These are phyloP conservation scores for Candida rishiriensis DNA, from an alignment of 805 yeast species.

Conservation along the genomic window DNA sequence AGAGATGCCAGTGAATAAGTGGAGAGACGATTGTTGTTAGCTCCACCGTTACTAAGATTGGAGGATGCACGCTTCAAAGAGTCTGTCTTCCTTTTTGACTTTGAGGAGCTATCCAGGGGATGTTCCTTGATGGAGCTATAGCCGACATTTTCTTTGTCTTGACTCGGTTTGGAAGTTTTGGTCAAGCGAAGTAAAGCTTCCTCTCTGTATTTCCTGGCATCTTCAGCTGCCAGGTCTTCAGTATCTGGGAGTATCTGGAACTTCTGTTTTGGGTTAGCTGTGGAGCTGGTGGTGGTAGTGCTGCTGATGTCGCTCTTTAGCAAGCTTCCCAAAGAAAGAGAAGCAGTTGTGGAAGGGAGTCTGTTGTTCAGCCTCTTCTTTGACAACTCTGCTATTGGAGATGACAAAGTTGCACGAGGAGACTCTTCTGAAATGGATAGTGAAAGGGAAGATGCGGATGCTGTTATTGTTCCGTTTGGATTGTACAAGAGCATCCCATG, in stretches of 20 bases:
- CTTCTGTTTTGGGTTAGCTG: neutral
- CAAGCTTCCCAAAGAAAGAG: conserved; percentile 14
- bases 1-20: conserved; percentile 14
- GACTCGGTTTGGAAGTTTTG: neutral
- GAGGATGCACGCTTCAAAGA: conserved; percentile 1
- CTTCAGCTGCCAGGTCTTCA: neutral
- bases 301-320: conserved; percentile 6
- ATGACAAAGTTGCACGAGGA: neutral
- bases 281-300: neutral
- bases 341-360: conserved; percentile 10
- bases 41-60: neutral
- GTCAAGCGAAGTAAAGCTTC: conserved; percentile 9
- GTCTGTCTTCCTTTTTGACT: conserved; percentile 3
- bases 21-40: conserved; percentile 12
- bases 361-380: conserved; percentile 3
- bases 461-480: conserved; percentile 1
- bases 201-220: conserved; percentile 4
- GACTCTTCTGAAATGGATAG: conserved; percentile 4
- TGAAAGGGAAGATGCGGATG: conserved; percentile 1
- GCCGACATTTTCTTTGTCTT: conserved; percentile 1
- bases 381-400: conserved; percentile 1
- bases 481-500: conserved; percentile 16
- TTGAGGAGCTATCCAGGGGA: conserved; percentile 1
- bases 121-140: conserved; percentile 1
- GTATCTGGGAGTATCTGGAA: neutral